Evolutionary conservation across 352 stramenopile genomes (phyloP), one percentile per base, ranked within the genome.

Genomic region (Pythium brassicae): DNA sequence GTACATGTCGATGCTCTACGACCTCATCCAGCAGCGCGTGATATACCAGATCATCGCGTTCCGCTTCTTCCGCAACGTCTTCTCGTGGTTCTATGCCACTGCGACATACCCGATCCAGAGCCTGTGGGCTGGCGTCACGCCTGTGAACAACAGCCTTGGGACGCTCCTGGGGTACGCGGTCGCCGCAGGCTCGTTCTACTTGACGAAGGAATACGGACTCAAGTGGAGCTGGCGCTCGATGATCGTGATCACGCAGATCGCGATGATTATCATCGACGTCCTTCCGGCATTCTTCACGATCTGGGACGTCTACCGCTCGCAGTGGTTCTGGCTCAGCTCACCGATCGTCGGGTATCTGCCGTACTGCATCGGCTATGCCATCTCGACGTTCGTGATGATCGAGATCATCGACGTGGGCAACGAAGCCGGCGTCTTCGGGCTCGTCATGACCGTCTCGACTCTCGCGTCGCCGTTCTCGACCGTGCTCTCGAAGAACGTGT

Each of bases 41-140:
- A 65, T 82, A 55, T 82, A 78, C 60, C 74, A 81, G 50, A 66
- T 82, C 25, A 66, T 80, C 47, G 71, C 69, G 26, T 84, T 80
- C 57, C 69, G 76, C 15, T 84, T 84, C 66, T 81, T 84, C 42
- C 71, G 70, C 55, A 82, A 76, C 50, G 62, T 84, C 56, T 82
- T 84, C 46, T 63, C 66, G 5, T 72, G 69, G 48, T 66, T 84
- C 40, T 70, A 61, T 25, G 66, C 72, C 37, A 80, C 74, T 12
- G 74, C 70, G 15, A 37, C 66, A 10, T 71, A 66, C 8, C 72
- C 71, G 22, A 66, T 84, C 22, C 71, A 78, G 48, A 80, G 67
- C 32, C 26, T 78, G 0, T 84, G 74, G 74, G 57, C 72, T 2
- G 70, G 61, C 6, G 70, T 82, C 50, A 57, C 61, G 25, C 64